Base-by-base conservation (phyloP, 2,329 filamentous ascomycete species). In the Neocucurbitaria cava region DNA sequence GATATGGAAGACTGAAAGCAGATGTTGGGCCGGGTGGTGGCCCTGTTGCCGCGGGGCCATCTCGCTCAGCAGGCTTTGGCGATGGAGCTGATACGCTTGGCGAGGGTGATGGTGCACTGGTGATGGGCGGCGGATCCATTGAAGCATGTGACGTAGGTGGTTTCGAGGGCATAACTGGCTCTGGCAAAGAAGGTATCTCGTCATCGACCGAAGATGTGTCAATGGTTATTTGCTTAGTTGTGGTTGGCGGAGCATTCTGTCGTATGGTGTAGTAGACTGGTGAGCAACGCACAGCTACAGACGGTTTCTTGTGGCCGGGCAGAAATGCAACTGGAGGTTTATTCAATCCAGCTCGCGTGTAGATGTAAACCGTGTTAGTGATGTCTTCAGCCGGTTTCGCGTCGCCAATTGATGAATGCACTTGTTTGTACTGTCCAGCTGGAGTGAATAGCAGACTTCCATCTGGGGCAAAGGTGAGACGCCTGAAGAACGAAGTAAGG, bases 301-400 rank as follows among this genome's bases (percentile, higher is more conserved):
- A 98, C 0, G 95, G 95, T 76, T 99, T 99, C 81, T 97, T 99
- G 77, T 98, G 94, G 1, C 95, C 95, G 0, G 95, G 95, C 6
- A 99, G 83, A 76, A 98, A 95, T 6, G 94, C 92, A 52, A 98
- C 90, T 2, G 95, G 95, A 1, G 95, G 92, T 74, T 96, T 97
- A 78, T 97, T 98, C 70, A 99, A 92, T 21, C 95, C 95, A 26
- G 93, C 95, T 66, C 95, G 85, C 0, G 94, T 97, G 76, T 99
- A 99, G 49, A 99, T 95, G 77, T 99, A 99, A 20, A 99, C 96
- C 0, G 95, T 99, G 72, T 99, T 99, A 66, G 90, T 92, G 46
- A 97, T 85, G 63, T 99, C 94, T 65, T 95, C 94, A 0, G 84
- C 84, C 0, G 87, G 83, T 74, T 93, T 96, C 1, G 82, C 72